These are phyloP conservation scores for Colletotrichum tropicale DNA, from an alignment of 2,329 filamentous ascomycete genomes.

Conservation along the genomic window DNA sequence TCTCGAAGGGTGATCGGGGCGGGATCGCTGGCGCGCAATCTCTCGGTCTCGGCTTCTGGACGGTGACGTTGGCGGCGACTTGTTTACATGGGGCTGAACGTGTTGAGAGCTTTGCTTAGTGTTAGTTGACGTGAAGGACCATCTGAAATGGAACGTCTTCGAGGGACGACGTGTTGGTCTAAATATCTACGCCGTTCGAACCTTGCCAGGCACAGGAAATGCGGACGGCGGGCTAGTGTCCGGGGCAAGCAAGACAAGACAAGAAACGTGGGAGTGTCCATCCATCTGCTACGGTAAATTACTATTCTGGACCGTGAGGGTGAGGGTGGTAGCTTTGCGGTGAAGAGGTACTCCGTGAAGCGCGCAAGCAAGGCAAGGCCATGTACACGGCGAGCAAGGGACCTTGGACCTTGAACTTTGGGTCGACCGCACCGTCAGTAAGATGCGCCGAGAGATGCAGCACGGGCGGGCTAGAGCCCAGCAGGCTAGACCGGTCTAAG, in stretches of 20 bases:
- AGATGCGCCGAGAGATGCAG: conserved; percentile 21
- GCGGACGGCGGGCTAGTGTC: conserved; percentile 3
- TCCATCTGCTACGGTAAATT: neutral
- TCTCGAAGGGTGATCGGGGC: neutral
- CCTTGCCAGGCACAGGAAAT: neutral
- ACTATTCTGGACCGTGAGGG: neutral
- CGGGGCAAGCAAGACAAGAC: neutral
- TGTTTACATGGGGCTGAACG: neutral
- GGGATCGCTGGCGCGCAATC: neutral
- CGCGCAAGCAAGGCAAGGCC: conserved; percentile 8
- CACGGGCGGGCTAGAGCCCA: conserved; percentile 16
- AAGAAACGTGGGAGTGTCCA: conserved; percentile 14
- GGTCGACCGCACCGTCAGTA: conserved; percentile 2
- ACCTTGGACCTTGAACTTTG: neutral
- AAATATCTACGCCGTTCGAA: conserved; percentile 13
- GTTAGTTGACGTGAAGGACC: neutral
- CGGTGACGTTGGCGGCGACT: neutral
- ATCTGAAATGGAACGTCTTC: neutral
- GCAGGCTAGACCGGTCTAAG: conserved; percentile 17
- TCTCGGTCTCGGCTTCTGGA: neutral
- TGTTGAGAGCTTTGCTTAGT: neutral
- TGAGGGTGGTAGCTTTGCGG: conserved; percentile 4
- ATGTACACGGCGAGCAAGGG: conserved; percentile 14
- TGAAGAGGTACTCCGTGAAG: conserved; percentile 14
- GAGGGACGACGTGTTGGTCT: conserved; percentile 11